Percentiles rank a stretch among this genome's conserved stretches.
Evolutionary conservation across 441 rosid genomes (phyloP).

Genomic region (Erodium moschatum): DNA sequence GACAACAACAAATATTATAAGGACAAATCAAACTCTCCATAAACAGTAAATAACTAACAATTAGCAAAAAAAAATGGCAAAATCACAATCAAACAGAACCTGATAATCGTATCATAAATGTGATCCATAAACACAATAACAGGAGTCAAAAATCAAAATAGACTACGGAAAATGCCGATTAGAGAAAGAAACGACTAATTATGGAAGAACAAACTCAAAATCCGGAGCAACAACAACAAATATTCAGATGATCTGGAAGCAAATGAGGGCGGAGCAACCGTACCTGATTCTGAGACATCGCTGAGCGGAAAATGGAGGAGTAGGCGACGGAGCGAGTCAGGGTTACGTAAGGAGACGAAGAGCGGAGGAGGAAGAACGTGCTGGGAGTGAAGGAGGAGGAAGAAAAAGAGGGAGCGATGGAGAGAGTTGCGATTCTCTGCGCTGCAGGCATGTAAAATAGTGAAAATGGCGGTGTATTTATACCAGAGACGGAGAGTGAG

Average conservation of each 20-base stretch:
- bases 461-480: neutral
- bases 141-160: neutral
- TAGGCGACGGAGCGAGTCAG: conserved; percentile 25
- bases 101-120: neutral
- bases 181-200: neutral
- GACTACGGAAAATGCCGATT: neutral
- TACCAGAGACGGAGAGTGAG: neutral
- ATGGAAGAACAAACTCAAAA: neutral
- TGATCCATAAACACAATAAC: too few species aligned
- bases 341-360: conserved; percentile 11
- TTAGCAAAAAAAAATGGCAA: neutral
- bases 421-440: conserved; percentile 26
- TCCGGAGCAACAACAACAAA: neutral
- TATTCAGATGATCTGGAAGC: neutral
- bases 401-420: conserved; percentile 17
- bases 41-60: neutral
- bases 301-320: conserved; percentile 18
- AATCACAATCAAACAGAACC: conserved; percentile 3
- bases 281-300: conserved; percentile 41
- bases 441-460: conserved; percentile 30
- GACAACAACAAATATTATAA: neutral
- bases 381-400: conserved; percentile 1
- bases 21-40: neutral
- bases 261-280: neutral
- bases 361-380: conserved; percentile 18